Percentiles rank a stretch among this genome's conserved stretches.
Conservation (phyloP, 164 flowering plant genomes). For the Stephania japonica region DNA sequence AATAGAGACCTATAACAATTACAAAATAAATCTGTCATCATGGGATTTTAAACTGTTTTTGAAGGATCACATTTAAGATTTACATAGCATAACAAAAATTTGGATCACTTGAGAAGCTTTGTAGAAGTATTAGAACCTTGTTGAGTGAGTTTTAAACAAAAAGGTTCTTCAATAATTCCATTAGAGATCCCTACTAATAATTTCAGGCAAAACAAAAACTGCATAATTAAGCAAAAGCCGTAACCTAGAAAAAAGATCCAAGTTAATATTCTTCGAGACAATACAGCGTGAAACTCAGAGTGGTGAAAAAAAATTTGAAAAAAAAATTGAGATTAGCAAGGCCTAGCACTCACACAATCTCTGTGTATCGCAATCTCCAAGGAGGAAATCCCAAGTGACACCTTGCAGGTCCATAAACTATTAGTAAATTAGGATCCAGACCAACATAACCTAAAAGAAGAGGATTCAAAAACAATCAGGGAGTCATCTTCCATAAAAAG, state of each 20-base stretch:
- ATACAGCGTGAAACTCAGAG: neutral
- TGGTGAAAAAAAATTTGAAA: neutral
- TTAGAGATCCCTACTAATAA: neutral
- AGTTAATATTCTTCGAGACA: neutral
- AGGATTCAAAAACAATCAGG: neutral
- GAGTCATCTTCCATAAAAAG: neutral
- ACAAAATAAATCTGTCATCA: neutral
- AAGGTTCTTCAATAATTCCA: too few relatives aligned
- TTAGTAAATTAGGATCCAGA: slow-evolving; percentile 71
- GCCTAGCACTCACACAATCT: slow-evolving; percentile 59
- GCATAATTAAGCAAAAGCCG: neutral
- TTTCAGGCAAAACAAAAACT: neutral
- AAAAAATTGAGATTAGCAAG: neutral
- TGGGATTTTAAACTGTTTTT: neutral
- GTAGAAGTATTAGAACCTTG: neutral
- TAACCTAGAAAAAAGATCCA: neutral
- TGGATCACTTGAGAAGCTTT: neutral
- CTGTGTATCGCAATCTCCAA: slow-evolving; percentile 35
- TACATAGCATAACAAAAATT: neutral
- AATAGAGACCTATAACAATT: neutral
- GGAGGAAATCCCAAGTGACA: slow-evolving; percentile 92
- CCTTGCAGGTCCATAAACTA: slow-evolving; percentile 79
- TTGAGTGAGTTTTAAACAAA: too few relatives aligned
- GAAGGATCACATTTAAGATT: neutral
- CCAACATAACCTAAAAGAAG: slow-evolving; percentile 50